Evolutionary conservation across 768 basidiomycete species (phyloP).

Genomic region (Amylocystis lapponica): DNA sequence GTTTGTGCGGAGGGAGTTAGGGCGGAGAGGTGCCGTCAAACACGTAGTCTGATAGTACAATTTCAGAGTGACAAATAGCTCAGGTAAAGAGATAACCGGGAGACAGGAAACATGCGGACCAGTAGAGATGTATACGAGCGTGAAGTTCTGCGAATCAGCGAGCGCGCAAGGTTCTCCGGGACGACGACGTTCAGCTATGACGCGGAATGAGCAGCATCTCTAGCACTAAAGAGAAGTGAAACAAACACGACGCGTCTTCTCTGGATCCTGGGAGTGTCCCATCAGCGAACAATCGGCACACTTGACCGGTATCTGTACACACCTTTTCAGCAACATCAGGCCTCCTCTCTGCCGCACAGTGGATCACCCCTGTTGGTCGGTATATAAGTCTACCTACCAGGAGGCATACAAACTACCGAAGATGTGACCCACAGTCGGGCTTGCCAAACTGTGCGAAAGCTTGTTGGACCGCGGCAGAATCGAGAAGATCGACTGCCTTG

Average conservation of each 20-base stretch:
- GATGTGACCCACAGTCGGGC: constrained; percentile 58
- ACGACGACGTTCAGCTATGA: constrained; percentile 77
- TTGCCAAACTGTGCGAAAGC: constrained; percentile 52
- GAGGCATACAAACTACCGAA: no score
- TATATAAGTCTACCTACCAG: not conserved
- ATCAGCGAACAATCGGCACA: not conserved
- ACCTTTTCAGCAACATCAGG: constrained; percentile 93
- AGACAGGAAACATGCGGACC: constrained; percentile 32
- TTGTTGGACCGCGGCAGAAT: constrained; percentile 45
- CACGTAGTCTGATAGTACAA: constrained; percentile 67
- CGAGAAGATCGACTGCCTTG: constrained; percentile 62
- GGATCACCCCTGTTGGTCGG: constrained; percentile 75
- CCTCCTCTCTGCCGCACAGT: constrained; percentile 91
- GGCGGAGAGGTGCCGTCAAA: constrained; percentile 93
- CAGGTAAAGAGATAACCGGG: not conserved
- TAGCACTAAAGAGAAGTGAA: not conserved
- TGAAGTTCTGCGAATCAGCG: constrained; percentile 54
- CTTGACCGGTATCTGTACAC: constrained; percentile 12
- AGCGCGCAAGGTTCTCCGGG: constrained; percentile 68
- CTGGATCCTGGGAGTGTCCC: constrained; percentile 49
- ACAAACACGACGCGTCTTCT: constrained; percentile 54
- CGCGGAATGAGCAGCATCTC: not conserved
- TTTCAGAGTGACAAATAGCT: not conserved
- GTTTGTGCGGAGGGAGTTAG: constrained; percentile 68
- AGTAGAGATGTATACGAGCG: constrained; percentile 88